Evolutionary conservation across 1,284 basidiomycete species (phyloP), one percentile per base, ranked within the genome.

Genomic region (Puccinia brachypodii): DNA sequence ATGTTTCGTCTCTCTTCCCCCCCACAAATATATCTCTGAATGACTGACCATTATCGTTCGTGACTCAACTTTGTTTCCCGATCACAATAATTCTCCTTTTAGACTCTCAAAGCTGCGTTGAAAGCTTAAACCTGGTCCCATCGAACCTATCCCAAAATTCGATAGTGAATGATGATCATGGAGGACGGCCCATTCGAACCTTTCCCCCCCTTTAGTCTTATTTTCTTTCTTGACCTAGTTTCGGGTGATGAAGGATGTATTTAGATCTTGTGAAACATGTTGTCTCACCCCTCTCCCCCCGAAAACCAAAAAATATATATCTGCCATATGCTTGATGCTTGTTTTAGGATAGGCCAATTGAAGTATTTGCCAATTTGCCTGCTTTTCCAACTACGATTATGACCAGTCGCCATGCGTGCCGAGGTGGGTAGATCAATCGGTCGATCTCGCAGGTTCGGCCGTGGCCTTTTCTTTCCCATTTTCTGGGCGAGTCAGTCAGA

Each of bases 31-130:
- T 8, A 42, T 31, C 44, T 1, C 38, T 42, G 19, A 25, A 42
- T 33, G 13, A 22, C 44, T n/a, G 11, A 42, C 42, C 8, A 25
- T 60, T 25, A 1, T 33, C 6, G n/a, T n/a, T 33, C 14, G 22
- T 33, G 50, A 56, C 44, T 50, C 31, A 25, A 64, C 60, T 14
- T 33, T 33, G 28, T 16, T 33, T 13, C 3, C n/a, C n/a, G 56
- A 19, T n/a, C 28, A 25, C 42, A 47, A 14, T 25, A 31, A 33
- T 28, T 1, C n/a, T 47, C 28, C 19, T 42, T 64, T 16, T 42
- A 80, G 77, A 80, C 77, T 9, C 56, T 80, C 38, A 80, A 80
- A 62, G 77, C 77, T 7, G 77, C 77, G 16, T 58, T 80, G 36
- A 80, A 80, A 33, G 77, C 77, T 38, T 80, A 42, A 60, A 13